Percentiles rank a stretch among this genome's conserved stretches.
Evolutionary conservation across 768 basidiomycete genomes (phyloP).

Genomic region (Serendipita sp.): DNA sequence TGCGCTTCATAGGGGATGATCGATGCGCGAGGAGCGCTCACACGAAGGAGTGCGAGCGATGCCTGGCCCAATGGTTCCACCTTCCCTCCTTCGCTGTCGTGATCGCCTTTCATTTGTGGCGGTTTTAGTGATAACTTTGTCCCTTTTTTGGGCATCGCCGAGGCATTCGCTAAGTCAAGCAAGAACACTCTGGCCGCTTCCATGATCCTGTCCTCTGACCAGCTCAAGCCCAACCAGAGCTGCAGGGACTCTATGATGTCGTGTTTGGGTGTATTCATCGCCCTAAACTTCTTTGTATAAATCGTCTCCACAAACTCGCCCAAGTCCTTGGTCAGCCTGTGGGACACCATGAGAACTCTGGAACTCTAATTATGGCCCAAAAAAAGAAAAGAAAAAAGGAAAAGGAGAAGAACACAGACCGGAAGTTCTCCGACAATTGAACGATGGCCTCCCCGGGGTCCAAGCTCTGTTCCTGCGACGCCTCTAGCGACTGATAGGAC

Average conservation of each 20-base stretch:
- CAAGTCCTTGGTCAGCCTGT: constrained; percentile 34
- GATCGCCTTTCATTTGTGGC: constrained; percentile 4
- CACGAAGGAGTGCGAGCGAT: constrained; percentile 29
- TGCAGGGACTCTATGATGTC: constrained; percentile 26
- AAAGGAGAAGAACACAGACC: constrained; percentile 17
- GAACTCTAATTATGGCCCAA: too few relatives aligned
- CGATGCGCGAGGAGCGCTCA: constrained; percentile 21
- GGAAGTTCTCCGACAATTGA: constrained; percentile 36
- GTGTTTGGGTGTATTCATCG: constrained; percentile 27
- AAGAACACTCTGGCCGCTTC: constrained; percentile 24
- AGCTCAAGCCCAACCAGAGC: constrained; percentile 16
- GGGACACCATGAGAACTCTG: neutral
- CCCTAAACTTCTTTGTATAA: constrained; percentile 30
- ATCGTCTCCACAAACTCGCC: constrained; percentile 40
- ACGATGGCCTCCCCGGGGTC: constrained; percentile 21
- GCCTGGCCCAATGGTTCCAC: constrained; percentile 19
- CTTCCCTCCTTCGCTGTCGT: constrained; percentile 4
- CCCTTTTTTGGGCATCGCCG: constrained; percentile 26
- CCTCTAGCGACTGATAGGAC: too few relatives aligned
- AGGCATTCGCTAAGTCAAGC: constrained; percentile 27
- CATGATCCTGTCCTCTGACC: constrained; percentile 14
- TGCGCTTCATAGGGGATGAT: constrained; percentile 31
- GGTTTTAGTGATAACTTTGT: constrained; percentile 18
- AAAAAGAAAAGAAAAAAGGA: neutral
- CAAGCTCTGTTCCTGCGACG: neutral